These are phyloP conservation scores for Mycena haematopus DNA, from an alignment of 768 basidiomycete genomes.

Conservation along the genomic window DNA sequence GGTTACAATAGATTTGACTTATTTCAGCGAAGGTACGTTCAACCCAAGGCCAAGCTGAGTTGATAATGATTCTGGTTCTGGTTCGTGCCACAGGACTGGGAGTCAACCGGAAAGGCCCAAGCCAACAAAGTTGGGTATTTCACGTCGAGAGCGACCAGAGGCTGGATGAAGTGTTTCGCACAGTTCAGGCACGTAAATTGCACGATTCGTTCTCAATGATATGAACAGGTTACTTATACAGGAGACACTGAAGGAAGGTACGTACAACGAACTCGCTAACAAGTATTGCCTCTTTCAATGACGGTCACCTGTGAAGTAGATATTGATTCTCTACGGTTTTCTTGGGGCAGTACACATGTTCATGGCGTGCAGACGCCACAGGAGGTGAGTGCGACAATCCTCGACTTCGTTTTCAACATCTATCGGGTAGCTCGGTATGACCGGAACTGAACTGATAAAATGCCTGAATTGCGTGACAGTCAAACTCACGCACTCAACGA, in stretches of 20 bases:
- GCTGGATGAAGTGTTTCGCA: neutral
- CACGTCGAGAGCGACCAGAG: neutral
- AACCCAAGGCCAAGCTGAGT: too few species aligned
- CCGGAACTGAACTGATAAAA: neutral
- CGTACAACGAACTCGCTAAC: neutral
- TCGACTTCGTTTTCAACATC: neutral
- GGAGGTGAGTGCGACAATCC: neutral
- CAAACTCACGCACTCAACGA: neutral
- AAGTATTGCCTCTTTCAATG: neutral
- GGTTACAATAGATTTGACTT: too few species aligned
- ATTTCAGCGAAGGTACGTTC: too few species aligned
- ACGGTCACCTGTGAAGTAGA: neutral
- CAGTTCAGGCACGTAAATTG: neutral
- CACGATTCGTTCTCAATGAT: neutral
- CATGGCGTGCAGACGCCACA: neutral
- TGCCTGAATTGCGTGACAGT: neutral
- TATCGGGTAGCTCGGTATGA: neutral
- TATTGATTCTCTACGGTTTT: neutral
- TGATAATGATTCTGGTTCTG: too few species aligned
- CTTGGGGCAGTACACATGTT: neutral
- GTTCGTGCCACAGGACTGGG: too few species aligned
- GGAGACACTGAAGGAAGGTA: neutral
- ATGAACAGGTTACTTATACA: neutral
- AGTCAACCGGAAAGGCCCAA: neutral
- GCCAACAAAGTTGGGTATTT: neutral